Evolutionary conservation across 2,329 filamentous ascomycete species (phyloP).

Genomic region (Colletotrichum caudatum): DNA sequence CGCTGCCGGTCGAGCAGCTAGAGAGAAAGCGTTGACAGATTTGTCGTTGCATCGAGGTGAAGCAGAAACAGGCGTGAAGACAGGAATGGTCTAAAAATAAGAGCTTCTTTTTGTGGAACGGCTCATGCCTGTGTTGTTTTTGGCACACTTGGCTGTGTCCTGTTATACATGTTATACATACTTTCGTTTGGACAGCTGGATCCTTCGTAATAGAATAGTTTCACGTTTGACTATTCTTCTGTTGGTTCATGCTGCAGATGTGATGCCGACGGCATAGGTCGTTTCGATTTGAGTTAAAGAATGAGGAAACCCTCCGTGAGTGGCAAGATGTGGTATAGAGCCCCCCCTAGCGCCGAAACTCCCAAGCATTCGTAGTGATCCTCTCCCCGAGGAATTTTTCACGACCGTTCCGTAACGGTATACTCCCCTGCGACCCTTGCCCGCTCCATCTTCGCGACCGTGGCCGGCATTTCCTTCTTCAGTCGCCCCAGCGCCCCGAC

Average conservation of each 20-base stretch:
- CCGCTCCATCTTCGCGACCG: constrained; percentile 74
- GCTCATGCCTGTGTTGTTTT: constrained; percentile 27
- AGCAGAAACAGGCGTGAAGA: constrained; percentile 10
- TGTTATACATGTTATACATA: constrained; percentile 39
- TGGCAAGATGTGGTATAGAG: constrained; percentile 22
- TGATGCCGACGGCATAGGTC: background rate
- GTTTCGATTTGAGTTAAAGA: background rate
- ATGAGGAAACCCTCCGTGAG: background rate
- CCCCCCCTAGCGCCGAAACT: constrained; percentile 21
- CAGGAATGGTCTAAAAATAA: constrained; percentile 33
- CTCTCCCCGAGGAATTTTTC: background rate
- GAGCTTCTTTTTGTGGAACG: constrained; percentile 36
- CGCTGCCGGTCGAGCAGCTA: constrained; percentile 36
- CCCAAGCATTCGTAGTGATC: background rate
- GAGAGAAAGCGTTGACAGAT: constrained; percentile 39
- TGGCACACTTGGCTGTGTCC: constrained; percentile 14
- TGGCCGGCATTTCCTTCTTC: constrained; percentile 71
- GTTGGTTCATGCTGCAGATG: background rate
- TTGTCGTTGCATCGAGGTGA: constrained; percentile 29
- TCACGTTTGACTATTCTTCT: background rate
- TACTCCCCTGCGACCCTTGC: constrained; percentile 71
- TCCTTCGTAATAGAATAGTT: background rate
- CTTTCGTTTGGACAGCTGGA: constrained; percentile 20
- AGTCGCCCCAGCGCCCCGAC: constrained; percentile 64
- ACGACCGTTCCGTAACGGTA: constrained; percentile 58